Base-by-base conservation (phyloP, 2,329 filamentous ascomycete species). In the Chalaropsis thielavioides region DNA sequence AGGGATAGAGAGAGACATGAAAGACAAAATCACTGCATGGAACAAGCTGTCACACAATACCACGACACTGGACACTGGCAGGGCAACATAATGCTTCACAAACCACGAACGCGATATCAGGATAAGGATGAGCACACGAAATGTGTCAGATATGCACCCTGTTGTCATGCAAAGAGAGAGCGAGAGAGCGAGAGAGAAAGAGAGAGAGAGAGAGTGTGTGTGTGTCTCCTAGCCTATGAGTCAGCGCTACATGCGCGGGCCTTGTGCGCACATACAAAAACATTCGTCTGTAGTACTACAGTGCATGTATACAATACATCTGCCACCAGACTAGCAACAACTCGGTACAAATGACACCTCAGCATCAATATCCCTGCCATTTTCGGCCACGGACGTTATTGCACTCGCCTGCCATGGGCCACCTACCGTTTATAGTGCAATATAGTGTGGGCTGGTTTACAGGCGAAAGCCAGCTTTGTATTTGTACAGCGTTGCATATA, bases 101-200 rank as follows among this genome's bases (percentile, higher is more conserved):
- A 58, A 58, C 54, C 24, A 38, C n/a, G 54, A 31, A 10, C 27
- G 27, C 13, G n/a, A 11, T 38, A 58, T 58, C 54, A 58, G 27
- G 27, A 19, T 22, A 35, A 38, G 13, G 54, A 58, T 58, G 24
- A 38, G 54, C 54, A 58, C 15, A 27, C 54, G 54, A 31, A 38
- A 58, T 58, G 54, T 38, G 54, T 58, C 54, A 58, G 54, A 58
- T 58, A 8, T 11, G 54, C 54, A 58, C 38, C 54, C 54, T 58
- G 54, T 58, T 58, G 54, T 58, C 54, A 58, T 58, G 54, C 54
- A 58, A 31, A 35, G 24, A n/a, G 54, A 31, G 13, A 35, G 17
- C 8, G 27, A 31, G 8, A 38, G 8, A n/a, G 27, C 35, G 31
- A 58, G 27, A 31, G 27, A 38, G 31, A 35, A 11, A 2, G 24